Base-by-base conservation (phyloP, 148 eudicot genomes). In the Chenopodium quinoa region DNA sequence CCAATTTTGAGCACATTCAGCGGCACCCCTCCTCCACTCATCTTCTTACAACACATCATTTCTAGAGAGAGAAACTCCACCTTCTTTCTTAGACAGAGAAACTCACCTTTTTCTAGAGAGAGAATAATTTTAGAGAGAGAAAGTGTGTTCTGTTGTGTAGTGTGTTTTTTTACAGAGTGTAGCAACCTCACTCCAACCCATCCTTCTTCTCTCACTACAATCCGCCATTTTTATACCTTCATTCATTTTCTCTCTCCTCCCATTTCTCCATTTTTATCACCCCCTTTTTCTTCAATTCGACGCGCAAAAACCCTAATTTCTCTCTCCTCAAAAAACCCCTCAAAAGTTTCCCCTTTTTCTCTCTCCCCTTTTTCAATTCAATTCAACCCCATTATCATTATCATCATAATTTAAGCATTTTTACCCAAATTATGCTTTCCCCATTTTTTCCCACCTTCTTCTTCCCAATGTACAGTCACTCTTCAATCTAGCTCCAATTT, bases 271-370 rank as follows among this genome's bases (percentile, higher is more conserved):
- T 44, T 70, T 62, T 73, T 23, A 29, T 37, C 44, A 27, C 60
- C 50, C 4, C 44, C 14, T 10, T 40, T 48, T 14, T 27, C 65
- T 25, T 54, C 20, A 40, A 8, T 37, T 37, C 44, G 44, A 48
- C 23, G 64, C 34, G 10, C 14, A 34, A 37, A 79, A 74, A 78
- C 85, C 85, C 85, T 78, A 78, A 78, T 77, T 71, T 48, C 32
- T 22, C 31, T 47, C 16, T 50, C 54, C 16, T 50, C 0, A 50
- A 50, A 10, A 37, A 37, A 6, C 44, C 14, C 14, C 14, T 9
- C 12, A 50, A 50, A 9, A 50, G 54, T 50, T 13, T 0, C 63
- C 16, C 37, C 6, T 37, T 1, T 52, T 32, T 79, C 44, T 11
- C 10, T 64, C 2, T 17, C 17, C 32, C 25, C 78, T 29, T 73